Evolutionary conservation across 192 early-diverging fungal species (phyloP), one percentile per base, ranked within the genome.

Genomic region (Mortierella claussenii): DNA sequence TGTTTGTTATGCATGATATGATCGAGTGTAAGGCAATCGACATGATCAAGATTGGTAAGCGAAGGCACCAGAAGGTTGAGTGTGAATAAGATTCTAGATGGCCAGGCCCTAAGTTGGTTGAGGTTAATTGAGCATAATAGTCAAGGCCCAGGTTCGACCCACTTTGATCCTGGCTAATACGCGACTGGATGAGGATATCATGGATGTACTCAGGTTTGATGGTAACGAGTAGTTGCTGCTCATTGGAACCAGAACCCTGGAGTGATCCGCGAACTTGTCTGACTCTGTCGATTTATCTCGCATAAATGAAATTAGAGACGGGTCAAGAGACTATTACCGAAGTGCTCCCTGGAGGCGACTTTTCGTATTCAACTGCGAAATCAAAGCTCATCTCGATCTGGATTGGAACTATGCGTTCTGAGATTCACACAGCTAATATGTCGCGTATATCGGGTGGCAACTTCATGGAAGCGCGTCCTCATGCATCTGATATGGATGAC

Each of bases 1-100:
- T 83, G n/a, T 78, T 67, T 48, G 58, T 83, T 13, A 83, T 83
- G 81, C 60, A 83, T 17, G 81, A 83, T 54, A 67, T 66, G 49
- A 20, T 36, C 1, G 79, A 80, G n/a, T 59, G 65, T 24, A 42
- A 57, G 9, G 53, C 63, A n/a, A 32, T 65, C 11, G 67, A 61
- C 24, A 40, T 78, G 20, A 18, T 80, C 0, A 53, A 74, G 21
- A 60, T 55, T 13, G 40, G 78, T 82, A 73, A 64, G 52, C 0
- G 7, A n/a, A n/a, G n/a, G n/a, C n/a, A n/a, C n/a, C n/a, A n/a
- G n/a, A n/a, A n/a, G n/a, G n/a, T n/a, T n/a, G n/a, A n/a, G n/a
- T n/a, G n/a, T n/a, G n/a, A n/a, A n/a, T n/a, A n/a, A n/a, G n/a
- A n/a, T n/a, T n/a, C n/a, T n/a, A n/a, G n/a, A n/a, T n/a, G n/a